Conservation (phyloP, 1,139 yeast species). For the Suhomyces yuchorum region DNA sequence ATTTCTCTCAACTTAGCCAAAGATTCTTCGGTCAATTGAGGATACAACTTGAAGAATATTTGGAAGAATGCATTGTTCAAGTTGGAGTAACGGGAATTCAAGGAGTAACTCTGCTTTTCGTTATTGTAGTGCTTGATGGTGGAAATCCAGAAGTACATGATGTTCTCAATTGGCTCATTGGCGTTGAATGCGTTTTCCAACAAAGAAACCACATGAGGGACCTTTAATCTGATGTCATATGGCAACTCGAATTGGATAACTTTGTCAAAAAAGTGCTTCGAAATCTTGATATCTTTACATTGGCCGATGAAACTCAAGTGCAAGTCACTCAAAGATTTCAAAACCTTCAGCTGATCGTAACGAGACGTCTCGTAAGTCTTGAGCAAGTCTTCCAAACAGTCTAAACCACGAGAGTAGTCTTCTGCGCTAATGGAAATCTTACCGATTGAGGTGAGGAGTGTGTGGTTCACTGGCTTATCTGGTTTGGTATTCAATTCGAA, state of each 20-base stretch:
- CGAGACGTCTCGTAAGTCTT: constrained; percentile 26
- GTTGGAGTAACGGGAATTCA: constrained; percentile 64
- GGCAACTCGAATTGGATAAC: constrained; percentile 72
- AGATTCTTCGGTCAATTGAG: constrained; percentile 57
- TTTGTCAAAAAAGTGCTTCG: constrained; percentile 72
- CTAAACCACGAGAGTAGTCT: constrained; percentile 44
- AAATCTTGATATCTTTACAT: constrained; percentile 71
- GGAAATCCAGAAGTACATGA: constrained; percentile 63
- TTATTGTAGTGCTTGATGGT: constrained; percentile 59
- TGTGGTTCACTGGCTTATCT: constrained; percentile 23
- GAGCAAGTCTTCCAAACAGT: constrained; percentile 42
- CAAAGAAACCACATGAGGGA: constrained; percentile 70
- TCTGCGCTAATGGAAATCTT: constrained; percentile 43
- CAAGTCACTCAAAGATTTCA: constrained; percentile 50
- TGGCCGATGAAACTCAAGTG: constrained; percentile 82
- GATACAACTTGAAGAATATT: constrained; percentile 64
- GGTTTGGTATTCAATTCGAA: constrained; percentile 38
- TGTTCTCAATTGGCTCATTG: constrained; percentile 58
- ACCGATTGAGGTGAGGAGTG: constrained; percentile 42
- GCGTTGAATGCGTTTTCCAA: constrained; percentile 63
- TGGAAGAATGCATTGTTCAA: constrained; percentile 70
- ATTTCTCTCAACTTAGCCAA: constrained; percentile 58
- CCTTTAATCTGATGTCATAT: constrained; percentile 69
- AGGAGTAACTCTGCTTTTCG: constrained; percentile 28
- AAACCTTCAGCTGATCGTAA: constrained; percentile 21